These are phyloP conservation scores for Nicotiana otophora DNA, from an alignment of 257 asterid genomes.

Conservation along the genomic window DNA sequence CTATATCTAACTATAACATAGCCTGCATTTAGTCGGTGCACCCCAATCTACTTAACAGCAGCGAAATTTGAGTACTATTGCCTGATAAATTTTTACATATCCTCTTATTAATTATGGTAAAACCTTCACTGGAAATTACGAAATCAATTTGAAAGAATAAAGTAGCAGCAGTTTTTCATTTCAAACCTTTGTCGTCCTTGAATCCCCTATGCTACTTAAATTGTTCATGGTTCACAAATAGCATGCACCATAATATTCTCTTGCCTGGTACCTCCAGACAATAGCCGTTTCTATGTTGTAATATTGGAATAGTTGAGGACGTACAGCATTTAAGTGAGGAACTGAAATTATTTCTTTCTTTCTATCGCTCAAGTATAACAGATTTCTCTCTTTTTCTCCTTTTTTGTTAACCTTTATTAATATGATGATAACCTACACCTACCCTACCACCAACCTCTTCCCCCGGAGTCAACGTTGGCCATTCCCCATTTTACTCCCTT, in stretches of 20 bases:
- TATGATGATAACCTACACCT: neutral
- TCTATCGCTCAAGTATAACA: neutral
- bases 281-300: neutral
- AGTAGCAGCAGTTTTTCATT: neutral
- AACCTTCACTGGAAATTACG: neutral
- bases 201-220: neutral
- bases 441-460: neutral
- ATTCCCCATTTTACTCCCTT: neutral
- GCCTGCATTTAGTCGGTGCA: neutral
- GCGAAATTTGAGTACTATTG: neutral
- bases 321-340: neutral
- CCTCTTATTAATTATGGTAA: neutral
- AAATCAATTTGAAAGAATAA: neutral
- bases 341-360: neutral
- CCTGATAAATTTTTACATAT: neutral
- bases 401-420: neutral
- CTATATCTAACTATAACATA: neutral
- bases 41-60: neutral
- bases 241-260: neutral
- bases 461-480: neutral
- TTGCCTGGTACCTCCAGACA: neutral
- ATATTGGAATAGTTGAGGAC: neutral
- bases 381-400: neutral
- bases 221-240: neutral
- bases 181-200: neutral